A percentile compares a stretch with the other conserved stretches of the same genome.
phyloP scores from a whole-genome alignment of 169 alveolate genomes.

The Plasmodium ovale region DNA sequence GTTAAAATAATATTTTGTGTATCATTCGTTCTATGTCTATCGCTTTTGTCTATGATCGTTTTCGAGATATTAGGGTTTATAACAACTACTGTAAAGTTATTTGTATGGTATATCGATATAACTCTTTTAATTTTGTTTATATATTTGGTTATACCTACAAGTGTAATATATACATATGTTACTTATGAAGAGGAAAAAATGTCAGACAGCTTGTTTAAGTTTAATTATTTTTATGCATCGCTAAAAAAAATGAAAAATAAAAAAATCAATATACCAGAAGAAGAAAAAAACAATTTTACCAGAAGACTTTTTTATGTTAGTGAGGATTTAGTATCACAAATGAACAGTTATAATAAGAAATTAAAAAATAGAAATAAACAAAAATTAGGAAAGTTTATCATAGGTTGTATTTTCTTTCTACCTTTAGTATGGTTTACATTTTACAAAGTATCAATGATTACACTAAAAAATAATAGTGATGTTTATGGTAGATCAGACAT shows the following conservation, averaged over 20 bases:
- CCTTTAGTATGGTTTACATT: conserved; percentile 55
- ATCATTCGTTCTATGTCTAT: conserved; percentile 54
- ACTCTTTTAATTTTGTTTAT: conserved; percentile 46
- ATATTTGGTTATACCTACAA: conserved; percentile 41
- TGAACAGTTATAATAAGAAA: conserved; percentile 54
- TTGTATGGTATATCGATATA: conserved; percentile 68
- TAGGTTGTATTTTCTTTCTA: conserved; percentile 36
- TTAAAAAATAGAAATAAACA: conserved; percentile 32
- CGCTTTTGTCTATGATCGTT: conserved; percentile 35
- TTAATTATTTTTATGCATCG: conserved; percentile 44
- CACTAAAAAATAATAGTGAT: conserved; percentile 46
- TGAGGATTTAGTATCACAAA: conserved; percentile 38
- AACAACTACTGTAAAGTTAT: conserved; percentile 32
- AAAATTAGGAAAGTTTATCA: conserved; percentile 12
- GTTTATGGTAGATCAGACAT: conserved; percentile 36
- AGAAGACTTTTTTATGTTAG: conserved; percentile 39
- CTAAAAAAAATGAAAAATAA: conserved; percentile 37
- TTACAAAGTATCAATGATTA: conserved; percentile 52
- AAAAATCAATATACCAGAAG: conserved; percentile 4
- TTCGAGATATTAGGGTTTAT: conserved; percentile 50
- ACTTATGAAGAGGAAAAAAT: conserved; percentile 56
- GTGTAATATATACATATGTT: conserved; percentile 52
- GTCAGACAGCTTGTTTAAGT: conserved; percentile 26
- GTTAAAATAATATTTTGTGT: conserved; percentile 59
- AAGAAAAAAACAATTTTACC: conserved; percentile 55